Evolutionary conservation across 202 grass and related monocot species (phyloP).

Genomic region (Carex arenaria): DNA sequence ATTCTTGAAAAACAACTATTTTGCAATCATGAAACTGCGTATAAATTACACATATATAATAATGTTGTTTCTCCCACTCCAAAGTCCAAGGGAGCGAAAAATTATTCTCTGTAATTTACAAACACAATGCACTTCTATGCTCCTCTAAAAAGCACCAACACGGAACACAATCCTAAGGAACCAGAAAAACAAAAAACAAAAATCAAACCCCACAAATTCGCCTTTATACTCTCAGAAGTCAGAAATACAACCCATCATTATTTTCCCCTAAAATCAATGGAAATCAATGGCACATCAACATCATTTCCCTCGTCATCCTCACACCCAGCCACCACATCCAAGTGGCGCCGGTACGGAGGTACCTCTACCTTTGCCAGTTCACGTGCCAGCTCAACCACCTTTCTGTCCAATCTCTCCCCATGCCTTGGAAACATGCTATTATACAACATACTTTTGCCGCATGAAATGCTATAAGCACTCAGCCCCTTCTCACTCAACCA

Average conservation of each 20-base stretch:
- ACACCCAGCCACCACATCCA: conserved; percentile 72
- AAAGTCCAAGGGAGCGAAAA: background rate
- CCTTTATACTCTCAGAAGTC: background rate
- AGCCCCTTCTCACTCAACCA: conserved; percentile 74
- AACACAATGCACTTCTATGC: background rate
- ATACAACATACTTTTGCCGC: conserved; percentile 72
- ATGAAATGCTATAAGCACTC: conserved; percentile 89
- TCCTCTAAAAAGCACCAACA: background rate
- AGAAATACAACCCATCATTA: background rate
- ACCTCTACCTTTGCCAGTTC: conserved; percentile 84
- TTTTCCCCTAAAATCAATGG: conserved; percentile 66
- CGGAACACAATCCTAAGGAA: background rate
- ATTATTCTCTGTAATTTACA: conserved; percentile 6
- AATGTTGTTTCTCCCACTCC: background rate
- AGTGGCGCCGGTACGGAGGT: conserved; percentile 58
- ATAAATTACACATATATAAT: conserved; percentile 1
- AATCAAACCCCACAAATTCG: background rate
- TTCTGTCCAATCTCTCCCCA: conserved; percentile 69
- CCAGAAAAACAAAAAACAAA: too few relatives aligned
- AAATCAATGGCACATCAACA: conserved; percentile 77
- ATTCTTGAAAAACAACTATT: background rate
- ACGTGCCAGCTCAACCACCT: conserved; percentile 57
- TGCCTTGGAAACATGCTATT: conserved; percentile 96
- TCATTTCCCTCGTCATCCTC: conserved; percentile 86
- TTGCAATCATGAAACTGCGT: background rate